These are phyloP conservation scores for Candida glaebosa DNA, from an alignment of 805 yeast genomes.

Conservation along the genomic window DNA sequence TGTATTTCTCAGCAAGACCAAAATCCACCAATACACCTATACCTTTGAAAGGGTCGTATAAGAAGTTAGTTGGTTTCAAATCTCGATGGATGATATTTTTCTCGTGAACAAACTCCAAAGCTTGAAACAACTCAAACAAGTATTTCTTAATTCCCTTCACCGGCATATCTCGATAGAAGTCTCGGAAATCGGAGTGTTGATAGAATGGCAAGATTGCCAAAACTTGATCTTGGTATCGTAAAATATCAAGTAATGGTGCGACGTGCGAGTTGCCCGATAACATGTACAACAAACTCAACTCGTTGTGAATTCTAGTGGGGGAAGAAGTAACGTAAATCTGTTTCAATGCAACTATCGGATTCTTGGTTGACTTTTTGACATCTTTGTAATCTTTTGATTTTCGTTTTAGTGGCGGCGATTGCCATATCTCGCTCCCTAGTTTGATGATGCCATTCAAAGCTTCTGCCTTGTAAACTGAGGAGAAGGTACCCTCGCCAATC, in stretches of 20 bases:
- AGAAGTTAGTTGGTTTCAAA: conserved; percentile 58
- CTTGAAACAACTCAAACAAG: conserved; percentile 74
- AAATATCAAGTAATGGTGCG: conserved; percentile 86
- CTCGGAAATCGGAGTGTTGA: conserved; percentile 86
- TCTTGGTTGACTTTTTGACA: conserved; percentile 21
- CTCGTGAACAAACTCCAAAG: conserved; percentile 58
- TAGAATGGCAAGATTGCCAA: conserved; percentile 89
- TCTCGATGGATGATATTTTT: conserved; percentile 42
- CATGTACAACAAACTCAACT: conserved; percentile 70
- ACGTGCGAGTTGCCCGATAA: conserved; percentile 68
- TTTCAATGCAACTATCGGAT: conserved; percentile 76
- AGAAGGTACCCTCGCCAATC: conserved; percentile 67
- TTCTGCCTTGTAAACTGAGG: conserved; percentile 60
- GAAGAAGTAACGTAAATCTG: conserved; percentile 94
- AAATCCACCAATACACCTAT: conserved; percentile 87
- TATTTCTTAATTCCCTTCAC: conserved; percentile 76
- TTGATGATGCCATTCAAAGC: conserved; percentile 42
- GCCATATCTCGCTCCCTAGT: conserved; percentile 41
- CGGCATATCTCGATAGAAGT: conserved; percentile 77
- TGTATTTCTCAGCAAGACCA: conserved; percentile 74
- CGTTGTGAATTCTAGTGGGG: conserved; percentile 87
- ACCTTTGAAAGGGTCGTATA: conserved; percentile 61
- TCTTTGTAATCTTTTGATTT: conserved; percentile 15
- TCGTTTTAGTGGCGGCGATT: conserved; percentile 39
- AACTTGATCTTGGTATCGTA: conserved; percentile 87